These are phyloP conservation scores for Hortiboletus flavorubellus DNA, from an alignment of 768 basidiomycete species.

Conservation along the genomic window DNA sequence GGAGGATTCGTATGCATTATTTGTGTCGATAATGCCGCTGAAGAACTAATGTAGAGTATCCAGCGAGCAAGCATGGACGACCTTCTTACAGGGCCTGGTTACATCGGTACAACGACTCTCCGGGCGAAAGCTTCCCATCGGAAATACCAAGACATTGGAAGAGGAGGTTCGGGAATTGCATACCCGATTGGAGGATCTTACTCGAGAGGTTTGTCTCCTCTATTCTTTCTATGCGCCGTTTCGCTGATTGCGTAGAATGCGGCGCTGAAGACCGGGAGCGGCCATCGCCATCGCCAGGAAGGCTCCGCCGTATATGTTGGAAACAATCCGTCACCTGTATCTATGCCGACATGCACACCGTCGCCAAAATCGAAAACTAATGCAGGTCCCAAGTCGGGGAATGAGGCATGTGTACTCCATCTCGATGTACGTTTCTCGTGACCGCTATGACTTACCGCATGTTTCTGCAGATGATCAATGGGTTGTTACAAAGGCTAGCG, in stretches of 20 bases:
- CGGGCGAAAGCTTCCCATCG: slow-evolving; percentile 58
- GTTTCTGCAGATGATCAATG: slow-evolving; percentile 52
- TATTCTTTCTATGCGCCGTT: not conserved
- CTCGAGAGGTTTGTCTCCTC: slow-evolving; percentile 52
- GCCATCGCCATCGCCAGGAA: slow-evolving; percentile 10
- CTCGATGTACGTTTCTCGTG: not conserved
- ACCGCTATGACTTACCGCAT: not conserved
- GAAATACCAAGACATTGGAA: slow-evolving; percentile 41
- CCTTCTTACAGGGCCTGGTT: slow-evolving; percentile 58
- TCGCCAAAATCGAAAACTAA: slow-evolving; percentile 34
- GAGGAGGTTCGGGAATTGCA: slow-evolving; percentile 62
- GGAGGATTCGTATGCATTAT: slow-evolving; percentile 56
- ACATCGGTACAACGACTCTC: slow-evolving; percentile 64
- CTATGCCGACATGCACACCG: slow-evolving; percentile 14
- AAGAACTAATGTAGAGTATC: slow-evolving; percentile 16
- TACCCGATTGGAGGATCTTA: slow-evolving; percentile 58
- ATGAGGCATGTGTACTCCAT: slow-evolving; percentile 45
- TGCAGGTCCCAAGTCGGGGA: slow-evolving; percentile 45
- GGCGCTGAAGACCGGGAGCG: not conserved
- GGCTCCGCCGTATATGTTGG: slow-evolving; percentile 18
- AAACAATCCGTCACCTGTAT: not conserved
- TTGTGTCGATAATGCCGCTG: not conserved
- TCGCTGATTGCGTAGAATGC: slow-evolving; percentile 9
- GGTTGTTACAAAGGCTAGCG: slow-evolving; percentile 74
- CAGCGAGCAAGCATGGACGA: slow-evolving; percentile 65